Evolutionary conservation across 176 grass and related monocot genomes (phyloP).

Genomic region (Triticum monococcum): DNA sequence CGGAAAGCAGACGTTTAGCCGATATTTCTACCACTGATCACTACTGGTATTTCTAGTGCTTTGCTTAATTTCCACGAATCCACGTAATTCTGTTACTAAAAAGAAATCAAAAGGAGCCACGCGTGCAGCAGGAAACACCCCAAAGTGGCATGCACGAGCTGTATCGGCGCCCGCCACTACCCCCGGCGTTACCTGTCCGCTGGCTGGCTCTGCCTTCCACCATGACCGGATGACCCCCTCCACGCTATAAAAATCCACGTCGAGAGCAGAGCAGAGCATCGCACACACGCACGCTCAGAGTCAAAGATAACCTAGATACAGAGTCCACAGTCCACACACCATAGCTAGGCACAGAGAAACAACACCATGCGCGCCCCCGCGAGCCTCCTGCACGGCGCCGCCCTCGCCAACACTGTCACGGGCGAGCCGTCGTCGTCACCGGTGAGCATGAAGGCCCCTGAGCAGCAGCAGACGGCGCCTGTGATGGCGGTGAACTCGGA

Average conservation of each 20-base stretch:
- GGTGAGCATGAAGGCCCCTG: neutral
- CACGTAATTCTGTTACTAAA: neutral
- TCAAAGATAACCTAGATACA: neutral
- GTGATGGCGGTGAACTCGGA: conserved; percentile 43
- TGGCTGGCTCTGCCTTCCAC: neutral
- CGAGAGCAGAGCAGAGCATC: neutral
- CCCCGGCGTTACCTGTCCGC: neutral
- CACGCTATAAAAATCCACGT: neutral
- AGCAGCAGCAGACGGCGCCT: neutral
- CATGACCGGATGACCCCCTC: no score
- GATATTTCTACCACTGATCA: neutral
- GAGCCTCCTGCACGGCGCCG: neutral
- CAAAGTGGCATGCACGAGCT: neutral
- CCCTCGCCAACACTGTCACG: neutral
- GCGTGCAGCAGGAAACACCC: neutral
- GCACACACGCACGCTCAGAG: neutral
- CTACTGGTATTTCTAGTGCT: neutral
- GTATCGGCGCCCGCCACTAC: neutral
- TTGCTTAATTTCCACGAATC: neutral
- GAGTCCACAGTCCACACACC: neutral
- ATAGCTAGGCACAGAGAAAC: no score
- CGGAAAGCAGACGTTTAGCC: neutral
- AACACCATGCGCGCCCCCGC: neutral
- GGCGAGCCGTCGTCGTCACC: neutral
- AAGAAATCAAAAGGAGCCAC: neutral